phyloP scores from a whole-genome alignment of 495 filamentous ascomycete genomes.

The Pyrenula aspistea region DNA sequence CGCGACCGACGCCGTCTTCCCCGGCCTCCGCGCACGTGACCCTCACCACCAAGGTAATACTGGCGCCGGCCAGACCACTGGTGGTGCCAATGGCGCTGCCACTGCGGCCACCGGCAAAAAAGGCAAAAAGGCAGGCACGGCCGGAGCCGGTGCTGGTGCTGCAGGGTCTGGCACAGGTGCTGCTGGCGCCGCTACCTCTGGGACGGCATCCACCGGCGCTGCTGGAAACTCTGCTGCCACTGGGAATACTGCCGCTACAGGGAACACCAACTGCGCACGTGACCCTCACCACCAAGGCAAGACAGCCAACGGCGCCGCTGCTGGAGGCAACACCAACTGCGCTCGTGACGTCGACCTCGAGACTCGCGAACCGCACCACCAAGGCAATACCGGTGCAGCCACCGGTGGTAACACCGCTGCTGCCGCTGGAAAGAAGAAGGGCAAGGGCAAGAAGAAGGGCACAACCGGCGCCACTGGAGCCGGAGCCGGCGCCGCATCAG shows the following conservation, averaged over 20 bases:
- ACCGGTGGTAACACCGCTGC: neutral
- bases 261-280: neutral
- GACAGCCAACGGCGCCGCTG: neutral
- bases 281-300: neutral
- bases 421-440: neutral
- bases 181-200: neutral
- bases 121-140: neutral
- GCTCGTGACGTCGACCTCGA: neutral
- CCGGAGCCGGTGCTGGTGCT: neutral
- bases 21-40: neutral
- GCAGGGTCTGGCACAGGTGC: no score
- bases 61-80: conserved; percentile 2
- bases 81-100: neutral
- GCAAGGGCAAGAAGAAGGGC: neutral
- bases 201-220: neutral
- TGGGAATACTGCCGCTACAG: neutral
- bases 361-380: neutral
- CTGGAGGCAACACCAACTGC: neutral
- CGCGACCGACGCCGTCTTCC: neutral
- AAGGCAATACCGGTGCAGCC: conserved; percentile 4
- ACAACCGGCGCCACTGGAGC: neutral
- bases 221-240: neutral
- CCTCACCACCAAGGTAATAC: conserved; percentile 3
- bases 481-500: neutral
- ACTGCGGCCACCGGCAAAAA: neutral